Base-by-base conservation (phyloP, 805 yeast species). In the Teunomyces lycoperdinae region DNA sequence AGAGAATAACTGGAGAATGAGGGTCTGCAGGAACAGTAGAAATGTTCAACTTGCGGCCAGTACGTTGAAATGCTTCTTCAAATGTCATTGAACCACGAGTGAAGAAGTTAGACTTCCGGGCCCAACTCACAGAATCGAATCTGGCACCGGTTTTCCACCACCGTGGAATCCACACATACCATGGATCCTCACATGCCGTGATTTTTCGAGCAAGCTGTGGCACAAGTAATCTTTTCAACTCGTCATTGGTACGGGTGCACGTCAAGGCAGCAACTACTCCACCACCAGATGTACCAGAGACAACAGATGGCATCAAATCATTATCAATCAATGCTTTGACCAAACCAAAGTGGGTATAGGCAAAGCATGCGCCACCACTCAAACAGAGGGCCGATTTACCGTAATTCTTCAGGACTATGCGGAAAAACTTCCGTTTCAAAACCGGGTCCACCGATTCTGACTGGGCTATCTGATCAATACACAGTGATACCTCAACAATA, bases 11-110 rank as follows among this genome's bases (percentile, higher is more conserved):
- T 0, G 95, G 94, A 2, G 90, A 83, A 61, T 85, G 86, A 0
- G 89, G 86, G 58, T 87, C 91, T 10, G 89, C 83, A 1, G 95
- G 94, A 2, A 87, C 90, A 0, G 91, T 86, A 0, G 89, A 80
- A 16, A 87, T 79, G 61, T 87, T 87, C 50, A 87, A 73, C 24
- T 80, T 75, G 46, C 86, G 76, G 0, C 94, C 94, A 0, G 94
- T 86, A 29, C 81, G 64, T 46, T 80, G 76, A 59, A 70, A 83
- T 10, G 87, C 84, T 63, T 87, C 95, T 50, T 77, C 74, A 58
- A 86, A 87, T 0, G 94, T 86, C 54, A 79, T 67, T 10, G 87
- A 82, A 1, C 94, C 94, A 49, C 73, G 61, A 1, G 94, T 86
- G 71, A 86, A 85, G 79, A 86, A 87, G 45, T 73, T 73, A 2